phyloP scores from a whole-genome alignment of 1,284 basidiomycete genomes.

The Fistulinella cinereoalba region DNA sequence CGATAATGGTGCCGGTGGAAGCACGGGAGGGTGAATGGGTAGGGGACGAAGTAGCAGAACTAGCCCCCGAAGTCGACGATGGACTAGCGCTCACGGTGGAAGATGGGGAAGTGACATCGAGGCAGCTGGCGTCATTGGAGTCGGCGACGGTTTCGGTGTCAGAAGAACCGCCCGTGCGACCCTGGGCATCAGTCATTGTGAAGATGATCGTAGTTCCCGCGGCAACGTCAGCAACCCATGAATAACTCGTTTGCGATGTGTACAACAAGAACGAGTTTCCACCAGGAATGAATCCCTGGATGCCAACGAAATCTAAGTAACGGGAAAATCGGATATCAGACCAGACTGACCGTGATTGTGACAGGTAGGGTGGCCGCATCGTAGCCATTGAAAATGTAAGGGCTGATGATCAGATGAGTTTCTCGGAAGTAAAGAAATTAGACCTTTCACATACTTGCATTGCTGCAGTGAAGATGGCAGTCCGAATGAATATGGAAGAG shows the following conservation, averaged over 20 bases:
- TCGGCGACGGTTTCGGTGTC: slow-evolving; percentile 46
- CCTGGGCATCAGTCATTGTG: slow-evolving; percentile 55
- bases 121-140: slow-evolving; percentile 52
- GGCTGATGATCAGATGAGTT: slow-evolving; percentile 37
- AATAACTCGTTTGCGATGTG: slow-evolving; percentile 44
- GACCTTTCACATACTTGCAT: slow-evolving; percentile 52
- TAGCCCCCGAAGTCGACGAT: slow-evolving; percentile 28
- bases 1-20: slow-evolving; percentile 51
- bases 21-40: slow-evolving; percentile 23
- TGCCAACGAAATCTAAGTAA: slow-evolving; percentile 2
- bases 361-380: slow-evolving; percentile 54
- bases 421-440: not conserved
- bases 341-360: slow-evolving; percentile 50
- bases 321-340: not conserved
- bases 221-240: slow-evolving; percentile 59
- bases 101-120: slow-evolving; percentile 50
- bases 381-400: slow-evolving; percentile 53
- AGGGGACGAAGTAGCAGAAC: slow-evolving; percentile 27
- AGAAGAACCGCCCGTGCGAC: slow-evolving; percentile 57
- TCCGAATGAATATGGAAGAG: slow-evolving; percentile 48
- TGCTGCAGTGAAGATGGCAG: slow-evolving; percentile 55
- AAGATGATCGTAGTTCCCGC: slow-evolving; percentile 62
- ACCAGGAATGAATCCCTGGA: slow-evolving; percentile 63
- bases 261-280: slow-evolving; percentile 48
- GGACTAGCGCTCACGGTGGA: slow-evolving; percentile 38